Percentiles rank a stretch among this genome's conserved stretches.
Conservation (phyloP, 306 rosid genomes). For the Cucurbita moschata region DNA sequence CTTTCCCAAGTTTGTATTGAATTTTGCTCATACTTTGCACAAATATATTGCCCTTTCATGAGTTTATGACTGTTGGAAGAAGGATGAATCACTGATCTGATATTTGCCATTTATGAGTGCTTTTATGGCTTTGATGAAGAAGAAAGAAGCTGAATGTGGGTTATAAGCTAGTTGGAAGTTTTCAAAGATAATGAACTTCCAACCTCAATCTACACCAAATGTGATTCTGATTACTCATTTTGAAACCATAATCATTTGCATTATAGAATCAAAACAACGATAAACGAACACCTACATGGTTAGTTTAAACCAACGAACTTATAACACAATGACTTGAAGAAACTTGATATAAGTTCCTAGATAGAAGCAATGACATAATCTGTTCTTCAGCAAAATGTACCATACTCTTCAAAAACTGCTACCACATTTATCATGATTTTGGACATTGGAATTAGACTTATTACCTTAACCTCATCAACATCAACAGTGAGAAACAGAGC, state of each 20-base stretch:
- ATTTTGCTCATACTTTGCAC: background rate
- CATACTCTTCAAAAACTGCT: background rate
- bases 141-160: too few relatives aligned
- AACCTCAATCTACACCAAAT: too few relatives aligned
- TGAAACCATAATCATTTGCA: background rate
- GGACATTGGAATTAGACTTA: background rate
- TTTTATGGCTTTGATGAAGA: too few relatives aligned
- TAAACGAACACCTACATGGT: background rate
- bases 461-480: conserved; percentile 90
- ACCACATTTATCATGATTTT: background rate
- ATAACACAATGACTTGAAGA: background rate
- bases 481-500: conserved; percentile 71
- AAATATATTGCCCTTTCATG: background rate
- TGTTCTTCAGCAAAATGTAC: background rate
- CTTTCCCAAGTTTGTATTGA: background rate
- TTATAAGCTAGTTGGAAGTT: too few relatives aligned
- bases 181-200: too few relatives aligned
- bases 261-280: background rate
- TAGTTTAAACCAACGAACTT: background rate
- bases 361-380: background rate
- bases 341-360: background rate
- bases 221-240: background rate
- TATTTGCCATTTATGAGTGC: too few relatives aligned
- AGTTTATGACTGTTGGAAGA: background rate
- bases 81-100: background rate